Evolutionary conservation across 1,284 basidiomycete species (phyloP), one percentile per base, ranked within the genome.

Genomic region (Trametes polyzona): DNA sequence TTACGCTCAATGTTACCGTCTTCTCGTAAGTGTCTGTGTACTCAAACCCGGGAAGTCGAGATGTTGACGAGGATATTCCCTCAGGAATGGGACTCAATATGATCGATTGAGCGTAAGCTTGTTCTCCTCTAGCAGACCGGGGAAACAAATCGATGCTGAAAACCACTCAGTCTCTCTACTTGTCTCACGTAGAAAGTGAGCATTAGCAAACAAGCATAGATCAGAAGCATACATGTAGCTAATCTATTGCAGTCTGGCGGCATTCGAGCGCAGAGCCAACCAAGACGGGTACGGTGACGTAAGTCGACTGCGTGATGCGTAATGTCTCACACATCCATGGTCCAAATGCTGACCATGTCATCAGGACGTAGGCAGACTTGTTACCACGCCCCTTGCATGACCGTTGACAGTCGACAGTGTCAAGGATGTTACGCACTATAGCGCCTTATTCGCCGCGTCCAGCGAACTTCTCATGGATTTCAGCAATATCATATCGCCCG

Each of bases 381-480:
- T n/a, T n/a, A n/a, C n/a, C n/a, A n/a, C 10, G 14, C n/a, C 3
- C 7, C 17, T 2, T 6, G 9, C 11, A n/a, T n/a, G 19, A 63
- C 71, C 80, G 63, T 35, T 21, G 16, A n/a, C 23, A 11, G 24
- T 14, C 1, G 8, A 4, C 29, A 60, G 58, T 16, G 55, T 60
- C n/a, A 90, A 90, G 66, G 89, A 91, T 64, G 86, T 88, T 32
- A 85, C 87, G 14, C 81, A 81, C 32, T 90, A 84, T 61, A 81
- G 78, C 3, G 86, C 86, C 5, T 76, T 90, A 21, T 90, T 90
- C 65, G 74, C 81, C 1, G 77, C 81, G 55, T 70, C 80, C 1
- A 87, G 88, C 5, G 78, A 79, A 1, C 83, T 90, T 59, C 83
- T 89, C 52, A 72, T 90, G 19, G 82, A 90, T 68, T 73, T 90